Evolutionary conservation across 78 protist genomes (phyloP).

Genomic region (Dictyostelium brefeldianum): DNA sequence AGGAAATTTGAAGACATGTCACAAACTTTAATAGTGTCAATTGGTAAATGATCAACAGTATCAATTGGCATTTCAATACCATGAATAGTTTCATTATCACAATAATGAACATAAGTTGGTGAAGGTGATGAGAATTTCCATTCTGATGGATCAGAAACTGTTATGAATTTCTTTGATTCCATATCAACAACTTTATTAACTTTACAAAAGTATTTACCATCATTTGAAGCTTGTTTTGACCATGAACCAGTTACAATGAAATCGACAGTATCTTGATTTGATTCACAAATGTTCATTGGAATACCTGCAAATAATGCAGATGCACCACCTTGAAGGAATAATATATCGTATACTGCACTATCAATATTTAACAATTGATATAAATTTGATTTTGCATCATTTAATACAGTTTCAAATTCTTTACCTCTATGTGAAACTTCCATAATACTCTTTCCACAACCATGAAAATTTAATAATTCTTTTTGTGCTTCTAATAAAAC

Average conservation of each 20-base stretch:
- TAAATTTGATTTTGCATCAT: constrained; percentile 66
- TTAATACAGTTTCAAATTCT: constrained; percentile 67
- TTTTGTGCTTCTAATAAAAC: constrained; percentile 89
- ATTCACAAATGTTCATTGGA: constrained; percentile 93
- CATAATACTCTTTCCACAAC: constrained; percentile 92
- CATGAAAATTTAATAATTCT: constrained; percentile 89
- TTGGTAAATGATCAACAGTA: not conserved
- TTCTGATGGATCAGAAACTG: constrained; percentile 31
- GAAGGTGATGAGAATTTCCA: constrained; percentile 83
- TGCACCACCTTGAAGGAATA: constrained; percentile 99
- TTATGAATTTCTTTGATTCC: constrained; percentile 29
- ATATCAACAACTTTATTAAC: constrained; percentile 83
- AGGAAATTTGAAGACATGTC: constrained; percentile 97
- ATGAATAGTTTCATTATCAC: constrained; percentile 97
- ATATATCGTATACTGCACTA: constrained; percentile 93
- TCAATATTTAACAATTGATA: constrained; percentile 73
- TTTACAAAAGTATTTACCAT: constrained; percentile 84
- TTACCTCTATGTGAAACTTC: constrained; percentile 92
- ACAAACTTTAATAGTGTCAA: constrained; percentile 87
- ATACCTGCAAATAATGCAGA: constrained; percentile 93
- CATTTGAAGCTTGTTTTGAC: constrained; percentile 94
- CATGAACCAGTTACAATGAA: constrained; percentile 97
- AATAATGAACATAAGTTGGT: constrained; percentile 93
- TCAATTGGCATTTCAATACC: constrained; percentile 89
- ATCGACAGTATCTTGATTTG: constrained; percentile 81